phyloP scores from a whole-genome alignment of 2,329 filamentous ascomycete species.

The Neospermospora avenae region DNA sequence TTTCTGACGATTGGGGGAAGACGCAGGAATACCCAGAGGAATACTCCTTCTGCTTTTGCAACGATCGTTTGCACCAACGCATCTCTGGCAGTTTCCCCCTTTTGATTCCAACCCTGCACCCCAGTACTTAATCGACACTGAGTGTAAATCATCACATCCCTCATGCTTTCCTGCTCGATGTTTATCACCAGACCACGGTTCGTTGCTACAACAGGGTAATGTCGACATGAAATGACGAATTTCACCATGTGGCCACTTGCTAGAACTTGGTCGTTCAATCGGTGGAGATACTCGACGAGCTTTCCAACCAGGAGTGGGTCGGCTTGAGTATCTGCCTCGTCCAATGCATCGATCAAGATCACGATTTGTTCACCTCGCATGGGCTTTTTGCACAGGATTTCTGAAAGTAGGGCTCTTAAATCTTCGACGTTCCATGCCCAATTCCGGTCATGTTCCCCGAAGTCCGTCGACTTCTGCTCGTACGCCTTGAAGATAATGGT shows the following conservation, averaged over 20 bases:
- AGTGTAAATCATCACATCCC: not conserved
- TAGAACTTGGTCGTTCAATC: not conserved
- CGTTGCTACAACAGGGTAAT: slow-evolving; percentile 17
- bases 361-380: slow-evolving; percentile 3
- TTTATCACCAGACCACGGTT: slow-evolving; percentile 29
- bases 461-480: not conserved
- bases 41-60: slow-evolving; percentile 34
- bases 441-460: not conserved
- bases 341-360: slow-evolving; percentile 30
- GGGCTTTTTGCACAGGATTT: not conserved
- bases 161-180: slow-evolving; percentile 22
- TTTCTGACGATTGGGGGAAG: slow-evolving; percentile 14
- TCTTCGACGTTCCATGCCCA: slow-evolving; percentile 20
- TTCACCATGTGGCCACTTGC: not conserved
- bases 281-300: slow-evolving; percentile 10
- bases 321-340: slow-evolving; percentile 19
- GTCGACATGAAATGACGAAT: slow-evolving; percentile 28
- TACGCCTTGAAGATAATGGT: not conserved
- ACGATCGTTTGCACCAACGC: slow-evolving; percentile 24
- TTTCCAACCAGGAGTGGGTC: not conserved
- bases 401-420: not conserved
- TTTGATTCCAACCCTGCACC: not conserved
- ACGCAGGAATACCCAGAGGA: slow-evolving; percentile 36
- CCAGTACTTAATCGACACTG: not conserved
- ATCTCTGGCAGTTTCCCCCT: slow-evolving; percentile 1